Evolutionary conservation across 768 basidiomycete genomes (phyloP).

Genomic region (Boletus insuetus): DNA sequence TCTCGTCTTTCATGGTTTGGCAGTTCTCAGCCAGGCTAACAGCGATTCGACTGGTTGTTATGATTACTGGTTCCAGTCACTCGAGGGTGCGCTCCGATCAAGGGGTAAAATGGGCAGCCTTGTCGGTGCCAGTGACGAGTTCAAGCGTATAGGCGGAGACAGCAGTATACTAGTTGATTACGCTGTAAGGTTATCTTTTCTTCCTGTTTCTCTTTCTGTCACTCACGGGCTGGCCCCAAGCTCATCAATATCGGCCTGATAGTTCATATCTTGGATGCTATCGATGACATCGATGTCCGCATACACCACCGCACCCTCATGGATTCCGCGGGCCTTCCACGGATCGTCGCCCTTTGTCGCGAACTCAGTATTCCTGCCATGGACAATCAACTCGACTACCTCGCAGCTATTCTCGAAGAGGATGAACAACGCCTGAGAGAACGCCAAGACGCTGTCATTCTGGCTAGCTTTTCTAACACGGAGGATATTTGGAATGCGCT

Average conservation of each 20-base stretch:
- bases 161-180: slow-evolving; percentile 80
- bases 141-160: slow-evolving; percentile 61
- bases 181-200: slow-evolving; percentile 53
- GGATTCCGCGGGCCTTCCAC: slow-evolving; percentile 80
- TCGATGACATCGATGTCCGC: slow-evolving; percentile 80
- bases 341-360: slow-evolving; percentile 68
- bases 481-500: slow-evolving; percentile 88
- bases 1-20: slow-evolving; percentile 73
- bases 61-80: slow-evolving; percentile 85
- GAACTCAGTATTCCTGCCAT: slow-evolving; percentile 62
- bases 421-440: slow-evolving; percentile 74
- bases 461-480: slow-evolving; percentile 75
- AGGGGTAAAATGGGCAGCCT: slow-evolving; percentile 93
- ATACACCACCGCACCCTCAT: slow-evolving; percentile 86
- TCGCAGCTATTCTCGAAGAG: slow-evolving; percentile 62
- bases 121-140: slow-evolving; percentile 93
- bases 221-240: slow-evolving; percentile 19
- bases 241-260: slow-evolving; percentile 68
- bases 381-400: slow-evolving; percentile 60
- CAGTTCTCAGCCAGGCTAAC: slow-evolving; percentile 67
- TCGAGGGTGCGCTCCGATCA: slow-evolving; percentile 74
- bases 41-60: slow-evolving; percentile 59
- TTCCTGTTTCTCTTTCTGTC: background rate
- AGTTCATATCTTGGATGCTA: slow-evolving; percentile 57
- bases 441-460: slow-evolving; percentile 70